Conservation (phyloP, 2,329 filamentous ascomycete species). For the Phoma sp. region DNA sequence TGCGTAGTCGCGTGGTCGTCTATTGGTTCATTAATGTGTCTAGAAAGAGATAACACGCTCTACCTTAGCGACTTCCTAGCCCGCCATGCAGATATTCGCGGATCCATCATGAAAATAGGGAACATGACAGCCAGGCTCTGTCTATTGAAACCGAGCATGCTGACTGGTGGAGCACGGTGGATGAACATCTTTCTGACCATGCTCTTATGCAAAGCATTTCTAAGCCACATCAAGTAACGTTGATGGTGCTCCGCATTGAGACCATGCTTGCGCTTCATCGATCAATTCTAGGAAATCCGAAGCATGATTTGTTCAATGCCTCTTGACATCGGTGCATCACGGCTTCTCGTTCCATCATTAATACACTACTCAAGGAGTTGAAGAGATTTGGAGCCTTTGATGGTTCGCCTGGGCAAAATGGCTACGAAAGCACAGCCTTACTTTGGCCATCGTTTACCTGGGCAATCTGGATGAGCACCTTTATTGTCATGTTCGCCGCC, state of each 20-base stretch:
- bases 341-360: conserved; percentile 33
- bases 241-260: conserved; percentile 34
- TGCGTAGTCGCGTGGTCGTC: not conserved
- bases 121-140: conserved; percentile 22
- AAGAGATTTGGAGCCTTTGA: conserved; percentile 32
- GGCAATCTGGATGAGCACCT: conserved; percentile 36
- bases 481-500: conserved; percentile 31
- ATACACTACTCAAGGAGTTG: conserved; percentile 30
- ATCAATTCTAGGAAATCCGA: conserved; percentile 30
- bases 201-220: conserved; percentile 20
- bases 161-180: conserved; percentile 36
- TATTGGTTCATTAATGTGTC: no score
- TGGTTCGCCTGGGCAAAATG: conserved; percentile 28
- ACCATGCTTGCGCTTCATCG: conserved; percentile 31
- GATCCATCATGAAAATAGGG: conserved; percentile 32
- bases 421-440: conserved; percentile 29
- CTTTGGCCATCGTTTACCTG: conserved; percentile 38
- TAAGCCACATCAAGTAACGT: conserved; percentile 30
- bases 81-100: conserved; percentile 29
- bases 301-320: conserved; percentile 29
- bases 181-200: conserved; percentile 30
- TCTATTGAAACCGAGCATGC: conserved; percentile 31
- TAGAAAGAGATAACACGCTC: conserved; percentile 25
- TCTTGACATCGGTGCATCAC: conserved; percentile 33
- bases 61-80: conserved; percentile 33